These are phyloP conservation scores for Vitis hybrid DNA, from an alignment of 177 flowering plant species.

Conservation along the genomic window DNA sequence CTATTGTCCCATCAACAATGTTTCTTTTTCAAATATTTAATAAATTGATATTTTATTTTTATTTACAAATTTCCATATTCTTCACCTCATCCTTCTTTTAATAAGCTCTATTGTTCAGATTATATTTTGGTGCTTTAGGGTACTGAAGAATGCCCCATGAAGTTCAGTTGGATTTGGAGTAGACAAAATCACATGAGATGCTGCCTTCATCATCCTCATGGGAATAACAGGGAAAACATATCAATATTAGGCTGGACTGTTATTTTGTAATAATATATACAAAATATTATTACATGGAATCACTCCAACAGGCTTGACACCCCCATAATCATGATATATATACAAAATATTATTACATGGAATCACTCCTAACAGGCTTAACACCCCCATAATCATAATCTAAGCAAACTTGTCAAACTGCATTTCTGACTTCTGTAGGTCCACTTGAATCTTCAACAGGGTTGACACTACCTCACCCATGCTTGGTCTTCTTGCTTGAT, in stretches of 20 bases:
- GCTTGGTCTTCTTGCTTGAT: constrained; percentile 39
- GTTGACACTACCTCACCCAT: constrained; percentile 39
- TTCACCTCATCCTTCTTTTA: background rate
- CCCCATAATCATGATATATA: constrained; percentile 14
- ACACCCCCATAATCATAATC: constrained; percentile 22
- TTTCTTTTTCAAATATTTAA: background rate
- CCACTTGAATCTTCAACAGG: constrained; percentile 30
- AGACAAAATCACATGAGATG: no score
- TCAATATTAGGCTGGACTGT: no score
- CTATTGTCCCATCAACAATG: constrained; percentile 1
- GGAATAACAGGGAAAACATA: no score
- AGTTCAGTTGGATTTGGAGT: no score
- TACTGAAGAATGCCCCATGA: no score
- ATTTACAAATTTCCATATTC: background rate
- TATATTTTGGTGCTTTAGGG: no score
- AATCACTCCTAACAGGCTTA: constrained; percentile 1
- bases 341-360: constrained; percentile 14
- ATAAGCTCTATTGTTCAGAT: background rate
- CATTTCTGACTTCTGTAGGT: constrained; percentile 11
- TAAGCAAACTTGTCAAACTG: background rate
- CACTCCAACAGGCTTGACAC: constrained; percentile 2
- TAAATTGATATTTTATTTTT: background rate
- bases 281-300: constrained; percentile 20
- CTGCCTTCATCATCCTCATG: no score
- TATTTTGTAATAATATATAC: no score